These are phyloP conservation scores for Quercus lobata DNA, from an alignment of 331 rosid species.

Conservation along the genomic window DNA sequence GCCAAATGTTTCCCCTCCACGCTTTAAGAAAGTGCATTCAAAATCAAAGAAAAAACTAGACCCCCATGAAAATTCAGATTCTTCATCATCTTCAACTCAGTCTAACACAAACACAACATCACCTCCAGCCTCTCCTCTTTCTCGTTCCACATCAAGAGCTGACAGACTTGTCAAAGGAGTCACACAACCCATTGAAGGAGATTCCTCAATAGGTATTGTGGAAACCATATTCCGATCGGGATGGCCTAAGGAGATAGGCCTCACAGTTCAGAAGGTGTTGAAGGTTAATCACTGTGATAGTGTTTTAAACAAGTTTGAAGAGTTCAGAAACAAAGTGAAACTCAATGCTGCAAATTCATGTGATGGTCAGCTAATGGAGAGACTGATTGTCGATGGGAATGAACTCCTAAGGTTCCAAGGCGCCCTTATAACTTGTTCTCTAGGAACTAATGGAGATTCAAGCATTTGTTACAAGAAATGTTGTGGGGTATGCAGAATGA, in stretches of 20 bases:
- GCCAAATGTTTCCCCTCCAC: neutral
- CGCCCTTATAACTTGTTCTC: constrained; percentile 10
- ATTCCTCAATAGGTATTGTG: neutral
- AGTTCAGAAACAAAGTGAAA: constrained; percentile 1
- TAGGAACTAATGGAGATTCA: neutral
- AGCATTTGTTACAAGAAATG: neutral
- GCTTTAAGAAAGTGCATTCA: neutral
- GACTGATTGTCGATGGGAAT: constrained; percentile 20
- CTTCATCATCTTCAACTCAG: neutral
- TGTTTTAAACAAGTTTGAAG: constrained; percentile 6
- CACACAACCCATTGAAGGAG: neutral
- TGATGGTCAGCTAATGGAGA: neutral
- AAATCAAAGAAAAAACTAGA: neutral
- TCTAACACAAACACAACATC: neutral
- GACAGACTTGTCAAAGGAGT: neutral
- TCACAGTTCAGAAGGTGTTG: constrained; percentile 12
- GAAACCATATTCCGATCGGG: constrained; percentile 1
- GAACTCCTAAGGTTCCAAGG: constrained; percentile 19
- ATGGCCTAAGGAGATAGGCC: constrained; percentile 5
- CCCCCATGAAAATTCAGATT: neutral
- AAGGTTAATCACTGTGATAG: constrained; percentile 11
- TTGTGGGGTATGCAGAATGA: constrained; percentile 16
- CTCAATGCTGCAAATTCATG: neutral
- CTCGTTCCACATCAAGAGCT: neutral
- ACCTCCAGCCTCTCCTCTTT: neutral